Conservation (phyloP, 306 rosid genomes). For the Corylus heterophylla region DNA sequence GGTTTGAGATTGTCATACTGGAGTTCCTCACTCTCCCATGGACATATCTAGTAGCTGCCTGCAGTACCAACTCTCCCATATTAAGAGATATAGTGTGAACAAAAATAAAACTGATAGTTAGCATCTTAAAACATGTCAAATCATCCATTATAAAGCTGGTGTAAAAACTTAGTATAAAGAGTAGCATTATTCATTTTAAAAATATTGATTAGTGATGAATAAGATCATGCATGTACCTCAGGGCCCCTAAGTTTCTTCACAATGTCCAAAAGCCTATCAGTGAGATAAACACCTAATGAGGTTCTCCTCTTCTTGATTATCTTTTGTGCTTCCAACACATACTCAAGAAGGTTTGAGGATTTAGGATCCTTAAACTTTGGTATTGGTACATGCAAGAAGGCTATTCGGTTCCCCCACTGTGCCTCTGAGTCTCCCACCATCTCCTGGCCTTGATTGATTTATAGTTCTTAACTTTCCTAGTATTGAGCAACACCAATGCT, state of each 20-base stretch:
- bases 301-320: constrained; percentile 50
- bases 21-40: constrained; percentile 38
- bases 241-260: constrained; percentile 49
- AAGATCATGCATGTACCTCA: constrained; percentile 39
- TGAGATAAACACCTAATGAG: constrained; percentile 42
- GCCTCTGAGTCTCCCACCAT: constrained; percentile 43
- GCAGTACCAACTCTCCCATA: not conserved
- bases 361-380: constrained; percentile 36
- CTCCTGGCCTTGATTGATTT: constrained; percentile 37
- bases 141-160: too few relatives aligned
- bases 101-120: too few relatives aligned
- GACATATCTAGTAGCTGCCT: constrained; percentile 45
- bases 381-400: constrained; percentile 48
- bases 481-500: constrained; percentile 57
- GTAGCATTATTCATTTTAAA: too few relatives aligned
- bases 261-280: constrained; percentile 37
- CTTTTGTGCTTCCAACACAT: constrained; percentile 41
- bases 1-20: constrained; percentile 46
- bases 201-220: too few relatives aligned
- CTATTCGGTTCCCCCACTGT: constrained; percentile 58
- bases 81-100: too few relatives aligned
- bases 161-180: too few relatives aligned
- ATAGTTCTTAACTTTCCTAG: constrained; percentile 51
- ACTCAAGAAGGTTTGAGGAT: constrained; percentile 44
- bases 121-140: too few relatives aligned